These are phyloP conservation scores for Lolium rigidum DNA, from an alignment of 176 grass and related monocot genomes.

Conservation along the genomic window DNA sequence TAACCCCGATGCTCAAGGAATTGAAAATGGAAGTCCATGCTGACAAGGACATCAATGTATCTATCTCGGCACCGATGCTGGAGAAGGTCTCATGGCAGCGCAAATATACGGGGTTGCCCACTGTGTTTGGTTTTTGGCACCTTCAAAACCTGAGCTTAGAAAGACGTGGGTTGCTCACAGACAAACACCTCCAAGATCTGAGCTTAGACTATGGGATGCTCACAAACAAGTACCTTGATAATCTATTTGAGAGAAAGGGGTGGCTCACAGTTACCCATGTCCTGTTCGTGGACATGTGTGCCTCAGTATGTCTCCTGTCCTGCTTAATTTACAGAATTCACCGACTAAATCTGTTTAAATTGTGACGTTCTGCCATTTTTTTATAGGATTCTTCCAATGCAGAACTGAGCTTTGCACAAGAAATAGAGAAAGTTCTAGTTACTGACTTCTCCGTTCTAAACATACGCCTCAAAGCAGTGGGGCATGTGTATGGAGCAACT, in stretches of 20 bases:
- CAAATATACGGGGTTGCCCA: neutral
- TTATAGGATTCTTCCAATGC: no score
- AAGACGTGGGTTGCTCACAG: neutral
- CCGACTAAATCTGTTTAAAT: neutral
- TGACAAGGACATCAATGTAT: neutral
- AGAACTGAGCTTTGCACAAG: no score
- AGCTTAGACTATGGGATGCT: neutral
- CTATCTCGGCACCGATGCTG: neutral
- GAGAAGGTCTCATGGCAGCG: neutral
- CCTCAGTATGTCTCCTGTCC: neutral
- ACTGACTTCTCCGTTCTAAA: neutral
- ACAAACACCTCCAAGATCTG: neutral
- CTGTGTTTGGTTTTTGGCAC: neutral
- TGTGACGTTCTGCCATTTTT: neutral
- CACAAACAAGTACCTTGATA: neutral
- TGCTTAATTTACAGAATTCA: neutral
- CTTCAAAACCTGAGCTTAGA: neutral
- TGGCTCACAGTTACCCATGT: neutral
- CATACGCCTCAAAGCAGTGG: neutral
- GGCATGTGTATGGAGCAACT: neutral
- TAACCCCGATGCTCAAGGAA: neutral
- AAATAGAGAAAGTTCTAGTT: no score
- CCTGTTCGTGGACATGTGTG: neutral
- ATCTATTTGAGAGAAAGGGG: neutral
- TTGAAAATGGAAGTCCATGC: neutral